Percentiles rank a stretch among this genome's conserved stretches.
phyloP scores from a whole-genome alignment of 805 yeast genomes.

The Grigorovia humatica region DNA sequence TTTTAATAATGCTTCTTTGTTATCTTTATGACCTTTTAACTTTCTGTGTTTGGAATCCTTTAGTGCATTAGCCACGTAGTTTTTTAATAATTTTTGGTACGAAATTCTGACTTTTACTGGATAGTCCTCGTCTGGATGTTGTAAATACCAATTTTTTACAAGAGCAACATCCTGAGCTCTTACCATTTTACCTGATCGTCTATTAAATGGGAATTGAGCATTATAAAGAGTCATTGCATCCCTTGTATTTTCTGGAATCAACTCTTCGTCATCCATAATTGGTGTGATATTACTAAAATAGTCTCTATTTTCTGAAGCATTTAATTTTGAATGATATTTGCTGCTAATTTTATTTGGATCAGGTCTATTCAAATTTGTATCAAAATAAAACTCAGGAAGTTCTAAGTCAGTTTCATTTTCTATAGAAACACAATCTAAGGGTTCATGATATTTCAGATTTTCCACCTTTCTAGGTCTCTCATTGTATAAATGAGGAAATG shows the following conservation, averaged over 20 bases:
- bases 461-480: constrained; percentile 59
- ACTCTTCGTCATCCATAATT: constrained; percentile 36
- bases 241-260: constrained; percentile 39
- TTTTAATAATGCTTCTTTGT: constrained; percentile 37
- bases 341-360: constrained; percentile 15
- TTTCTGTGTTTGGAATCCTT: constrained; percentile 30
- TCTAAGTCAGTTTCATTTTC: constrained; percentile 35
- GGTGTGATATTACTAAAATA: constrained; percentile 41
- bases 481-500: constrained; percentile 79
- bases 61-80: constrained; percentile 59
- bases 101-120: constrained; percentile 79
- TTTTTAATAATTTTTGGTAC: constrained; percentile 79
- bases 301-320: constrained; percentile 30
- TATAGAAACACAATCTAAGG: constrained; percentile 41
- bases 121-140: constrained; percentile 48
- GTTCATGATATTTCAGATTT: constrained; percentile 53
- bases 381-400: constrained; percentile 46
- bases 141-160: constrained; percentile 71
- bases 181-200: constrained; percentile 56
- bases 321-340: constrained; percentile 15
- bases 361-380: constrained; percentile 48
- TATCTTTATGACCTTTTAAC: constrained; percentile 38
- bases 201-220: constrained; percentile 81
- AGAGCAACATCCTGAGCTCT: constrained; percentile 88
- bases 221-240: constrained; percentile 59